Conservation (phyloP, 192 early-diverging fungal species). For the Coemansia aciculifera region DNA sequence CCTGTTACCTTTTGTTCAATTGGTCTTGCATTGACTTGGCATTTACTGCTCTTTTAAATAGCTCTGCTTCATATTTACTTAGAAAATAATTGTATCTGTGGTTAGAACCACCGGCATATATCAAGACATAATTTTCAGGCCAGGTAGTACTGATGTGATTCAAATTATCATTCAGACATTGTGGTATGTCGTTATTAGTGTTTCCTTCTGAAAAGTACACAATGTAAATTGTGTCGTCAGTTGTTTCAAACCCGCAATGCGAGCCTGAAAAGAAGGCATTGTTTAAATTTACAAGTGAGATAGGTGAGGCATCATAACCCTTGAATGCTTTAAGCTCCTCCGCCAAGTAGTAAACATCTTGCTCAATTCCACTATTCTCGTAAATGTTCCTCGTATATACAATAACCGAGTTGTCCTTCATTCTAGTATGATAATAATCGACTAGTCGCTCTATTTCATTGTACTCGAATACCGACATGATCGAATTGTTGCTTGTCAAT, state of each 20-base stretch:
- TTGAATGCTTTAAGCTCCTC: background rate
- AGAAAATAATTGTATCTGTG: background rate
- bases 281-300: background rate
- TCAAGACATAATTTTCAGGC: background rate
- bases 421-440: background rate
- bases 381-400: background rate
- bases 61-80: background rate
- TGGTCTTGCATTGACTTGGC: background rate
- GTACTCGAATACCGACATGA: background rate
- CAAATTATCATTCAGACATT: background rate
- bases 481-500: background rate
- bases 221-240: background rate
- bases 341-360: background rate
- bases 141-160: background rate
- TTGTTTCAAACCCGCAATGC: background rate
- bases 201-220: background rate
- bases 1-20: background rate
- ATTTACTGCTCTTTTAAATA: background rate
- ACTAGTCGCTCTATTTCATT: background rate
- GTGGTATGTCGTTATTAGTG: background rate
- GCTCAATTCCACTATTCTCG: background rate
- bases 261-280: background rate
- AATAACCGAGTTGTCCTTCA: background rate
- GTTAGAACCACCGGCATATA: background rate
- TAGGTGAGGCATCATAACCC: background rate